These are phyloP conservation scores for Acer saccharum DNA, from an alignment of 345 rosid species.

Conservation along the genomic window DNA sequence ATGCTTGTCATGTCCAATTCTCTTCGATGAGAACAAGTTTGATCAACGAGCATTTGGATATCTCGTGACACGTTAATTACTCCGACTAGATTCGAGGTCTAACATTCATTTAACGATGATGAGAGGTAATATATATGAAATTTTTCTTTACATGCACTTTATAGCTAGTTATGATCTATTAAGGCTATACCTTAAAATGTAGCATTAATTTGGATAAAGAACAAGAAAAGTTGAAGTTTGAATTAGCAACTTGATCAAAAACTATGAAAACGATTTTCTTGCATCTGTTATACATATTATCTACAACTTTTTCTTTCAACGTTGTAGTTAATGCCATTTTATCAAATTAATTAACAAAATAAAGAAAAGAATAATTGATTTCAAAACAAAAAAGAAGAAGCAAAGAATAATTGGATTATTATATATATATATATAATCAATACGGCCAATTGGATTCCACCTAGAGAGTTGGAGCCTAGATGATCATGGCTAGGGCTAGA, in stretches of 20 bases:
- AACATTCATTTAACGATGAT: background rate
- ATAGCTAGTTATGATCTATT: background rate
- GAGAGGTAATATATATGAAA: background rate
- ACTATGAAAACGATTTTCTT: background rate
- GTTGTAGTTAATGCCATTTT: background rate
- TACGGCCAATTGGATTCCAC: constrained; percentile 1
- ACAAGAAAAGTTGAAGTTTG: background rate
- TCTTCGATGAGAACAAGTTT: background rate
- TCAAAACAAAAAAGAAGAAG: background rate
- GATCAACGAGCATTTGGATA: background rate
- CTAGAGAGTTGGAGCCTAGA: too few relatives aligned
- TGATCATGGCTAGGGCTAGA: background rate
- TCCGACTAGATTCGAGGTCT: background rate
- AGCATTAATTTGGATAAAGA: background rate
- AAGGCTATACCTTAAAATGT: background rate
- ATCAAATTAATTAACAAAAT: too few relatives aligned
- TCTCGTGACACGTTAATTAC: background rate
- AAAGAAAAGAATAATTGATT: too few relatives aligned
- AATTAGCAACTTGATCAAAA: background rate
- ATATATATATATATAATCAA: background rate
- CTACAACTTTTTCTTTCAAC: background rate
- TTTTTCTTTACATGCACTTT: background rate
- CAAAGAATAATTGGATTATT: background rate
- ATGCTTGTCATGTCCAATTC: constrained; percentile 12
- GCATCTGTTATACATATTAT: background rate